phyloP scores from a whole-genome alignment of 2,329 filamentous ascomycete genomes.

The Catunica adiposa region DNA sequence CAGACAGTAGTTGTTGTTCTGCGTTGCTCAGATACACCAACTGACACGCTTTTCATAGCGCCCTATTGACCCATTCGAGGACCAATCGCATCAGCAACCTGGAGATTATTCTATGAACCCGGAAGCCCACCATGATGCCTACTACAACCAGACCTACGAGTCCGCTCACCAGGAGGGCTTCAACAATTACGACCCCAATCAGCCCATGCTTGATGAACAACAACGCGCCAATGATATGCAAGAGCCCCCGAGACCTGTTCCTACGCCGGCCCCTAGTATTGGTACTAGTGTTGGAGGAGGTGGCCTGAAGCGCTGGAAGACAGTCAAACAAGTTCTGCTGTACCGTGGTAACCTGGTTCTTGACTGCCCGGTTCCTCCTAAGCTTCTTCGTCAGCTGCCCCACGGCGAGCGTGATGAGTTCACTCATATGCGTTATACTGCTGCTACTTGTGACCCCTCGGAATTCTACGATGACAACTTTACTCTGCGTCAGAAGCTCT shows the following conservation, averaged over 20 bases:
- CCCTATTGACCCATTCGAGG: conserved; percentile 34
- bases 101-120: conserved; percentile 62
- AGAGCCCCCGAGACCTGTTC: conserved; percentile 32
- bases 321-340: conserved; percentile 92
- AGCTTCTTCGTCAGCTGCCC: conserved; percentile 69
- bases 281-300: conserved; percentile 15
- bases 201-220: conserved; percentile 59
- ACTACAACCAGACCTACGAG: conserved; percentile 71
- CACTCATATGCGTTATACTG: conserved; percentile 77
- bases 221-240: conserved; percentile 32
- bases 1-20: background rate
- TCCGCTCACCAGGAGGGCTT: conserved; percentile 31
- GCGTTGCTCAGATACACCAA: conserved; percentile 14
- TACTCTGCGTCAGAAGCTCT: conserved; percentile 77
- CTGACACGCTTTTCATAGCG: conserved; percentile 23
- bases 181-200: conserved; percentile 48
- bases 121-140: conserved; percentile 72
- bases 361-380: conserved; percentile 86
- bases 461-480: conserved; percentile 83
- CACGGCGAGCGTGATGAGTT: conserved; percentile 87
- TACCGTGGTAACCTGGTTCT: conserved; percentile 95
- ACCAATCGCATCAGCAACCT: conserved; percentile 31
- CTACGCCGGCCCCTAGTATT: conserved; percentile 12
- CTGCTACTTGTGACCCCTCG: conserved; percentile 81
- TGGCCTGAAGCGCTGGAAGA: conserved; percentile 80